Percentiles rank a stretch among this genome's conserved stretches.
These are phyloP conservation scores for Xylaria longipes DNA, from an alignment of 495 filamentous ascomycete genomes.

Conservation along the genomic window DNA sequence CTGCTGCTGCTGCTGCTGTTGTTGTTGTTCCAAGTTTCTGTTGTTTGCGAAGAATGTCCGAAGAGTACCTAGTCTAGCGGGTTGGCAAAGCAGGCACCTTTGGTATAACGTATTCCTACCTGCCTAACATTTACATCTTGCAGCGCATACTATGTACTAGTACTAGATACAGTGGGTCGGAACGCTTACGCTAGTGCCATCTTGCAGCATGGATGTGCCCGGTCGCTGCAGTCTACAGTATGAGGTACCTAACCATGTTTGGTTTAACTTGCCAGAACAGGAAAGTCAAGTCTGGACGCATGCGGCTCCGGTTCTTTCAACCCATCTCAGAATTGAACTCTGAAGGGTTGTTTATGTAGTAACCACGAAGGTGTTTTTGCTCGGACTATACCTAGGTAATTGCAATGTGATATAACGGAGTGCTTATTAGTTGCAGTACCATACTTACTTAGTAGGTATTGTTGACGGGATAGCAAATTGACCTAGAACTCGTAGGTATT, in stretches of 20 bases:
- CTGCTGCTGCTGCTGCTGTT: background rate
- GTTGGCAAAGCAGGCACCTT: background rate
- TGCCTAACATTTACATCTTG: too few relatives aligned
- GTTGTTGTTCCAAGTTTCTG: too few relatives aligned
- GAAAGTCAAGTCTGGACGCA: background rate
- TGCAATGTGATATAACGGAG: background rate
- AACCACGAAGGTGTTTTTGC: background rate
- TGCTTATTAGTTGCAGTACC: background rate
- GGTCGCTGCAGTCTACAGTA: too few relatives aligned
- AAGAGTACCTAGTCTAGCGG: background rate
- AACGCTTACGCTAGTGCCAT: background rate
- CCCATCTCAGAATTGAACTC: background rate
- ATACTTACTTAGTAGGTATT: too few relatives aligned
- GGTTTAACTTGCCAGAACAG: background rate
- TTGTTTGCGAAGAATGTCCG: background rate
- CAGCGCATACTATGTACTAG: too few relatives aligned
- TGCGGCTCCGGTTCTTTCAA: conserved; percentile 1
- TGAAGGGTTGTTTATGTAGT: background rate
- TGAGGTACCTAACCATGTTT: conserved; percentile 8
- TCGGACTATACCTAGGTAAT: background rate
- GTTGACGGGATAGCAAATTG: background rate
- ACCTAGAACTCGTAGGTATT: background rate
- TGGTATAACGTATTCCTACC: background rate
- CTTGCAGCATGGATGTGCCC: background rate
- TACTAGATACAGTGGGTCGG: background rate